Base-by-base conservation (phyloP, 257 asterid species). In the Salvia rosmarinus region DNA sequence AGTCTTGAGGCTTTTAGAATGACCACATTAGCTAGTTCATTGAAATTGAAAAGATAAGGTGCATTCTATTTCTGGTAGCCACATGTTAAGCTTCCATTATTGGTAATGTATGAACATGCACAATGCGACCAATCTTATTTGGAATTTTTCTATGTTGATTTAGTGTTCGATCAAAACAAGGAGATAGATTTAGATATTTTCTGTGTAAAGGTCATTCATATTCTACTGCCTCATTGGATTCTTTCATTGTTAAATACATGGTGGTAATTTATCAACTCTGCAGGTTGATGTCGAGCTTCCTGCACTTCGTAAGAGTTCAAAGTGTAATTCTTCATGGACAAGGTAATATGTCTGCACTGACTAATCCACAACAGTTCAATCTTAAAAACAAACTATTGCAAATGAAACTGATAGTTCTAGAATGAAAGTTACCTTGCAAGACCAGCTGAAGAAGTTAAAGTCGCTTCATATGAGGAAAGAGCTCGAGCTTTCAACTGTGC, bases 391-490 rank as follows among this genome's bases (percentile, higher is more conserved):
- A 42, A 32, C 25, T 59, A 21, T 59, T 20, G 46, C 64, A 44
- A 56, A 70, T 74, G 21, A 81, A 11, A 49, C 21, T 49, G 44
- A 30, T 28, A 35, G 37, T 66, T 63, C 32, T 71, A 69, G 77
- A 62, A 44, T 68, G 60, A 14, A 68, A 92, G 96, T 74, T 92
- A 92, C 82, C 89, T 90, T 32, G 96, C 96, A 61, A 82, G 96
- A 52, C 98, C 96, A 17, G 7, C 79, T 43, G 96, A 90, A 76
- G 98, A 92, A 81, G 95, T 90, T 57, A 90, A 79, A 81, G 58
- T 61, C 4, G 95, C 95, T 6, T 75, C 98, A 1, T 82, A 46
- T 64, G 88, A 84, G 72, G 92, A 84, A 76, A 87, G 86, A 74
- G 67, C 81, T 52, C 76, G 62, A 46, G 96, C 98, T 47, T 17